phyloP scores from a whole-genome alignment of 352 stramenopile species.

The Phytopythium sindhum region DNA sequence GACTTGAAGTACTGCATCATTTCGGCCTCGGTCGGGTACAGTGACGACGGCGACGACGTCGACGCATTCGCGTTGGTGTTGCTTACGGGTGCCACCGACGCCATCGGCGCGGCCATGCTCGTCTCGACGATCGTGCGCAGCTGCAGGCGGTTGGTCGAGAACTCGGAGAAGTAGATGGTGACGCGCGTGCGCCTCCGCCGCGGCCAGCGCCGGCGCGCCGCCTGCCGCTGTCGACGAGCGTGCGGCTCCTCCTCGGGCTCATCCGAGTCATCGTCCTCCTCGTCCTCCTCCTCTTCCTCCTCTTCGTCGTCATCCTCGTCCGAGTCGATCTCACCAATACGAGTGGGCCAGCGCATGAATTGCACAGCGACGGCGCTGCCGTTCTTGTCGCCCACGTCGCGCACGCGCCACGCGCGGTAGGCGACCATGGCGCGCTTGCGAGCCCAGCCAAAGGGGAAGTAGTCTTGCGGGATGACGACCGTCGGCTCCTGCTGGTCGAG shows the following conservation, averaged over 20 bases:
- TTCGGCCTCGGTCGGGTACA: slow-evolving; percentile 42
- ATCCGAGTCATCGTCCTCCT: slow-evolving; percentile 29
- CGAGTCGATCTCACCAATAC: slow-evolving; percentile 10
- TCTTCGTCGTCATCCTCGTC: slow-evolving; percentile 35
- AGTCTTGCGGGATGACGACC: slow-evolving; percentile 42
- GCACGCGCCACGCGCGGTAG: slow-evolving; percentile 64
- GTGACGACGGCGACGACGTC: not conserved
- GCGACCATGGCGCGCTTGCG: slow-evolving; percentile 49
- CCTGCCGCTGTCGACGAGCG: slow-evolving; percentile 16
- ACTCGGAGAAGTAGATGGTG: slow-evolving; percentile 62
- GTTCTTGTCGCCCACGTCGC: slow-evolving; percentile 43
- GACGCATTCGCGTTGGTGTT: not conserved
- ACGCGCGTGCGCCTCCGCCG: slow-evolving; percentile 36
- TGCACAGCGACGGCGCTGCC: slow-evolving; percentile 47
- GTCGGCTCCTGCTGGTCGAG: slow-evolving; percentile 42
- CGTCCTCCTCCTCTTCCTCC: slow-evolving; percentile 35
- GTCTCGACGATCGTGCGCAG: slow-evolving; percentile 64
- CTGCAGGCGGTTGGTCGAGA: slow-evolving; percentile 42
- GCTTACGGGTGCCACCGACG: slow-evolving; percentile 12
- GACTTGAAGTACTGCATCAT: slow-evolving; percentile 75
- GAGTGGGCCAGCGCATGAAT: slow-evolving; percentile 64
- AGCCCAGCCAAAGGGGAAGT: slow-evolving; percentile 55
- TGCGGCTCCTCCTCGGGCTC: slow-evolving; percentile 50
- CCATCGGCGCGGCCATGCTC: slow-evolving; percentile 36
- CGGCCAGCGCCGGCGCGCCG: slow-evolving; percentile 20